Percentiles rank a stretch among this genome's conserved stretches.
These are phyloP conservation scores for Parmales sp. DNA, from an alignment of 108 stramenopile species.

Conservation along the genomic window DNA sequence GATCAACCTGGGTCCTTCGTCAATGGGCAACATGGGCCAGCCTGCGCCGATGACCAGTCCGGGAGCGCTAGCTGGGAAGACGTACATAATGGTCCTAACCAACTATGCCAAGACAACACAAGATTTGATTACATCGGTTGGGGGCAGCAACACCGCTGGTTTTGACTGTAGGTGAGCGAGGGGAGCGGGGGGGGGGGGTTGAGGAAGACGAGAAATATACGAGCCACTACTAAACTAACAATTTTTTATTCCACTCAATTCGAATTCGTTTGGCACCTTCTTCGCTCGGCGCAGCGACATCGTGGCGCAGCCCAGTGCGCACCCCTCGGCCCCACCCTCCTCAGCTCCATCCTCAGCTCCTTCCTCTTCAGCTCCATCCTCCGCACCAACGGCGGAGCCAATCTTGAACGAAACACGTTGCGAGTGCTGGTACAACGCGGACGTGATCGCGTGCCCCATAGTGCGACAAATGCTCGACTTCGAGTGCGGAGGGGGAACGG, in stretches of 20 bases:
- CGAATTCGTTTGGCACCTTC: too few relatives aligned
- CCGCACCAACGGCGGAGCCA: background rate
- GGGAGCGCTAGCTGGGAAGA: background rate
- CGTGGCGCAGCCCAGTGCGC: too few relatives aligned
- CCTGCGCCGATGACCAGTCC: too few relatives aligned
- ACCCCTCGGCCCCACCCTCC: background rate
- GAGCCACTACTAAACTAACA: too few relatives aligned
- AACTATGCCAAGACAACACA: background rate
- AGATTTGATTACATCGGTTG: background rate
- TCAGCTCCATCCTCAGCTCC: background rate
- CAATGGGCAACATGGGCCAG: too few relatives aligned
- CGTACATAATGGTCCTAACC: background rate
- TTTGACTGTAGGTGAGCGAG: background rate
- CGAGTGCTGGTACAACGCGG: slow-evolving; percentile 3
- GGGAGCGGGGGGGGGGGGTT: too few relatives aligned
- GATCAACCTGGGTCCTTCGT: background rate
- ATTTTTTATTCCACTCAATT: too few relatives aligned
- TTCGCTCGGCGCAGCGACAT: too few relatives aligned
- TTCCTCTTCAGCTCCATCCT: background rate
- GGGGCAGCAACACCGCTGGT: background rate
- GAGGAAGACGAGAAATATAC: too few relatives aligned
- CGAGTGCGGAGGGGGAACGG: slow-evolving; percentile 1
- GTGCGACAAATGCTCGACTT: background rate
- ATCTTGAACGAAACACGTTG: background rate
- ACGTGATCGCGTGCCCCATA: background rate